These are phyloP conservation scores for Lablab purpureus DNA, from an alignment of 306 rosid genomes.

Conservation along the genomic window DNA sequence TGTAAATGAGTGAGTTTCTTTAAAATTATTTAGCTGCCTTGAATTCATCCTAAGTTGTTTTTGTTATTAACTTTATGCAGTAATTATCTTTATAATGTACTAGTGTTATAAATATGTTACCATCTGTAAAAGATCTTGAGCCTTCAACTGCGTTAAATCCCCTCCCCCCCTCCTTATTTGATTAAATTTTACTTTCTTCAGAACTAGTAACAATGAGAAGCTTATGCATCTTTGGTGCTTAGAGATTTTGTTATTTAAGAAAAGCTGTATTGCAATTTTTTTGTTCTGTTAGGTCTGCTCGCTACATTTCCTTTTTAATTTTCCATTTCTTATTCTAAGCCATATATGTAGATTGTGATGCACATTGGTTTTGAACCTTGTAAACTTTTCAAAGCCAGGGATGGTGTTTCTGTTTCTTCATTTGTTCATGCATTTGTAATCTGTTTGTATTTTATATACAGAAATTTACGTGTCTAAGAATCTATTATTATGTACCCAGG, in stretches of 20 bases:
- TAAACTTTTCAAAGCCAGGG: background rate
- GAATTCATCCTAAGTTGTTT: background rate
- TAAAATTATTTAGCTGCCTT: constrained; percentile 10
- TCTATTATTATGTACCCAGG: constrained; percentile 61
- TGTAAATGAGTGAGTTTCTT: background rate
- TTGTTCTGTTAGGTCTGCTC: constrained; percentile 12
- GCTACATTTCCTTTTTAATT: background rate
- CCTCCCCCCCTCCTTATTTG: background rate
- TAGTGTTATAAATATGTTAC: background rate
- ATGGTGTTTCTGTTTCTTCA: constrained; percentile 26
- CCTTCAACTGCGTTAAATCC: background rate
- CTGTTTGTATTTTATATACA: constrained; percentile 2
- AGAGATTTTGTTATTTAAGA: background rate
- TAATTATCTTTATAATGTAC: background rate
- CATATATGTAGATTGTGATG: background rate
- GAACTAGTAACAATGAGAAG: constrained; percentile 1
- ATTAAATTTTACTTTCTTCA: background rate
- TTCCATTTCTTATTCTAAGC: background rate
- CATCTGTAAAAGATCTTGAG: constrained; percentile 3
- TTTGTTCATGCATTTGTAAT: background rate
- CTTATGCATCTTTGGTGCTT: constrained; percentile 1
- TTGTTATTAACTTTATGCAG: background rate
- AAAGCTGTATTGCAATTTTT: background rate
- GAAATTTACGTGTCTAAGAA: constrained; percentile 41
- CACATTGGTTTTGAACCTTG: constrained; percentile 14